A percentile compares a stretch with the other conserved stretches of the same genome.
Evolutionary conservation across 257 asterid genomes (phyloP).

Genomic region (Nicotiana paniculata): DNA sequence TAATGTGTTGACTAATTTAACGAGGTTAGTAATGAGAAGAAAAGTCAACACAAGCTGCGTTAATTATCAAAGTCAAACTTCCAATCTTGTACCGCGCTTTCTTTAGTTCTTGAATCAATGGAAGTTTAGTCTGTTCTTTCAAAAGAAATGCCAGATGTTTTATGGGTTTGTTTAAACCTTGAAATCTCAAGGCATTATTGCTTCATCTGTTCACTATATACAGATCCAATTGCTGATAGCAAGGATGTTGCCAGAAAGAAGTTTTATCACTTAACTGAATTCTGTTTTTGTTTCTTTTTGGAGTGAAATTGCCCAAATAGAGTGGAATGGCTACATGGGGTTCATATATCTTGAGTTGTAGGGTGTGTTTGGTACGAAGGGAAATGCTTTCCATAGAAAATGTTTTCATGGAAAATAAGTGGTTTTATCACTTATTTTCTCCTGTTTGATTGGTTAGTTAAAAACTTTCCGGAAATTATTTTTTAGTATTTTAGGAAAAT

Average conservation of each 20-base stretch:
- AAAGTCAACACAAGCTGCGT: neutral
- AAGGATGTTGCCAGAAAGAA: neutral
- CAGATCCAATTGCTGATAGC: neutral
- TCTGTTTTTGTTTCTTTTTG: neutral
- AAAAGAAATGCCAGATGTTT: neutral
- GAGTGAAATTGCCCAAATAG: neutral
- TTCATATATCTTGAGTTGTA: neutral
- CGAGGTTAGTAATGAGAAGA: too few species aligned
- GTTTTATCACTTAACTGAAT: neutral
- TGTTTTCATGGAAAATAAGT: too few species aligned
- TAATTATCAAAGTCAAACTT: neutral
- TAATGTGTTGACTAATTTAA: too few species aligned
- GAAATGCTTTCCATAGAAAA: too few species aligned
- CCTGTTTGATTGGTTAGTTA: too few species aligned
- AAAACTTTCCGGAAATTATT: too few species aligned
- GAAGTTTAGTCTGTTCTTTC: neutral
- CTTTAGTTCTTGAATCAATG: slow-evolving; percentile 1
- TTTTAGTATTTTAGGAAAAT: too few species aligned
- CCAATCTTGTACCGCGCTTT: neutral
- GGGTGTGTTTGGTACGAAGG: too few species aligned
- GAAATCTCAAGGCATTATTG: neutral
- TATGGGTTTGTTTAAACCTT: neutral
- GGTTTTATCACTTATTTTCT: too few species aligned
- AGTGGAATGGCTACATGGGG: neutral
- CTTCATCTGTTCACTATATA: neutral